phyloP scores from a whole-genome alignment of 192 early-diverging fungal species.

The Coemansia sp. region DNA sequence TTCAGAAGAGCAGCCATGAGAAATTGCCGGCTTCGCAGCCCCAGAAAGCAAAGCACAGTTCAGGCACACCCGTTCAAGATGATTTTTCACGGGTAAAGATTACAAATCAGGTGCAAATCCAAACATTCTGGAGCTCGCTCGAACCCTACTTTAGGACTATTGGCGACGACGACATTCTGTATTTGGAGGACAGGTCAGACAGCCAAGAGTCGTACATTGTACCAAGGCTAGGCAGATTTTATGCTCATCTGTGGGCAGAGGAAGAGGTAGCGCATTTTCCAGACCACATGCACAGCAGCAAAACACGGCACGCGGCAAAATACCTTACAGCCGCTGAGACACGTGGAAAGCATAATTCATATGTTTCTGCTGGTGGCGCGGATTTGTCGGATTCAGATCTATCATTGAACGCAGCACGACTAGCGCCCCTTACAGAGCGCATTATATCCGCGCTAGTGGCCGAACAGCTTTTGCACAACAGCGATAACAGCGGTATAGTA shows the following conservation, averaged over 20 bases:
- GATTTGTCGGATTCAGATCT: slow-evolving; percentile 57
- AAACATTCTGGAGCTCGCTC: slow-evolving; percentile 74
- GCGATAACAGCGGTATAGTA: background rate
- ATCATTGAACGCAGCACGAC: slow-evolving; percentile 61
- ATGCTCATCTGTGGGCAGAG: slow-evolving; percentile 67
- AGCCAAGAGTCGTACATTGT: slow-evolving; percentile 71
- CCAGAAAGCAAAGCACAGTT: slow-evolving; percentile 41
- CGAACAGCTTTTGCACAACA: slow-evolving; percentile 59
- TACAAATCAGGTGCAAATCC: slow-evolving; percentile 82
- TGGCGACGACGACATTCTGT: slow-evolving; percentile 74
- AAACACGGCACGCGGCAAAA: slow-evolving; percentile 32
- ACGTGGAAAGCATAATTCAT: slow-evolving; percentile 1
- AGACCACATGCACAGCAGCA: slow-evolving; percentile 41
- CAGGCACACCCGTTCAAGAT: slow-evolving; percentile 54
- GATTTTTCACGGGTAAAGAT: slow-evolving; percentile 69
- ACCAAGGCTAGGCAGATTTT: slow-evolving; percentile 79
- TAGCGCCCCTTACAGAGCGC: slow-evolving; percentile 79
- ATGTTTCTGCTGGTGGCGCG: background rate
- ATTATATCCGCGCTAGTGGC: slow-evolving; percentile 67
- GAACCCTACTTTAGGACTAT: slow-evolving; percentile 85
- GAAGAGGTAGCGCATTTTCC: slow-evolving; percentile 65
- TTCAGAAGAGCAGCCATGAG: slow-evolving; percentile 17
- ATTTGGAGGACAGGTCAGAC: slow-evolving; percentile 62
- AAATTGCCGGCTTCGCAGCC: slow-evolving; percentile 9
- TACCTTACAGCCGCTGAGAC: slow-evolving; percentile 20